Base-by-base conservation (phyloP, 768 basidiomycete species). In the Boletus sp. region DNA sequence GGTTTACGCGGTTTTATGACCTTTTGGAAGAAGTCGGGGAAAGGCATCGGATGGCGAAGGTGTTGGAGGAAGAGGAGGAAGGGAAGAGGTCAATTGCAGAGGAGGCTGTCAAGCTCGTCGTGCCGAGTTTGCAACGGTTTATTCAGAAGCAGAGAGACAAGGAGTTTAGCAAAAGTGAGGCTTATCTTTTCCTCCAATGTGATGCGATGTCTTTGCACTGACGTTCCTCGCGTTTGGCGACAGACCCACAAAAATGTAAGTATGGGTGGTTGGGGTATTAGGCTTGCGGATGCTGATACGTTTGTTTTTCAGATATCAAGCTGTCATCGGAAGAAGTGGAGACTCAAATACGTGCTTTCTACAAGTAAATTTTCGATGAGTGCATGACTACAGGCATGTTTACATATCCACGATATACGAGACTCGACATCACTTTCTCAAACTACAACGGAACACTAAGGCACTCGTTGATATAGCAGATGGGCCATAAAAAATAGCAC, bases 131-230 rank as follows among this genome's bases (percentile, higher is more conserved):
- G 59, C 82, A 87, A 71, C 75, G 85, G 54, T 92, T 93, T 65
- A 81, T 80, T 58, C 85, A 88, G 71, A 87, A 85, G 68, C 84
- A 89, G 64, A 79, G 78, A 37, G 90, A 90, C 42, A 91, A 88
- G 69, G 90, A 92, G 61, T 90, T 92, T 63, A 91, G 90, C 69
- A 90, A 89, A 75, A 90, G 92, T 92, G 61, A 65, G 17, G 82
- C 75, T 2, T 33, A 24, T 12, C 30, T 45, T 35, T 14, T 41
- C 15, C 53, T 36, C 36, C 39, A 6, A 39, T 52, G 4, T 11
- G 15, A n/a, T 10, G 20, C 36, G 54, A 52, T 36, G 12, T 61
- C 20, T 42, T 20, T 44, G 10, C 47, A 29, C 36, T 63, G 39
- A 61, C 44, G 1, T 30, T n/a, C 0, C 40, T 52, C 32, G 9